Percentiles rank a stretch among this genome's conserved stretches.
phyloP scores from a whole-genome alignment of 1,284 basidiomycete genomes.

The Caloboletus firmus region DNA sequence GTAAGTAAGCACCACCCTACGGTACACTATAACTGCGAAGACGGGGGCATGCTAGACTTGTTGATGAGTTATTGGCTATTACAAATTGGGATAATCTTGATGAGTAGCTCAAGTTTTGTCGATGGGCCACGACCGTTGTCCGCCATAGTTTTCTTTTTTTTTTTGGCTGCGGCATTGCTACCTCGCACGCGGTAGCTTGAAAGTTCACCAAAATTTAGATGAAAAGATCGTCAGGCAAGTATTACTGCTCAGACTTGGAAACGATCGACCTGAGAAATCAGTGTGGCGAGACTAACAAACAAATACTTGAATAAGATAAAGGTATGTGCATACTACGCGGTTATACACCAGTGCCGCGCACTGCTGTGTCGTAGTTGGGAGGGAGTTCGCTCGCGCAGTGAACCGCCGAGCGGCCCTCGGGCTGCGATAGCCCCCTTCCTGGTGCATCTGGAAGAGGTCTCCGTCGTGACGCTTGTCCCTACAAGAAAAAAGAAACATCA shows the following conservation, averaged over 20 bases:
- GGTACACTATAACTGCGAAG: too few species aligned
- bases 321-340: not conserved
- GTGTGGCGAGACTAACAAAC: too few species aligned
- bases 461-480: constrained; percentile 1
- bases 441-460: constrained; percentile 15
- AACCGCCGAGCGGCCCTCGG: not conserved
- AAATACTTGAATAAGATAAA: not conserved
- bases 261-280: not conserved
- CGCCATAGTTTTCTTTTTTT: not conserved
- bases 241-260: not conserved
- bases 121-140: not conserved
- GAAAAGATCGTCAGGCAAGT: not conserved
- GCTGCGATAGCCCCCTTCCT: not conserved
- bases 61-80: not conserved
- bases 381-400: constrained; percentile 4
- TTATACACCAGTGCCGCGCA: not conserved
- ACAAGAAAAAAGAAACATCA: not conserved
- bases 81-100: not conserved
- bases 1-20: too few species aligned
- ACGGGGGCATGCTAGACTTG: not conserved
- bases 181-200: not conserved
- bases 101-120: not conserved
- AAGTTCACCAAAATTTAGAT: not conserved
- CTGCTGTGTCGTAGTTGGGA: constrained; percentile 22
- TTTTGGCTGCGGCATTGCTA: not conserved